phyloP scores from a whole-genome alignment of 345 rosid genomes.

The Clausena lansium region DNA sequence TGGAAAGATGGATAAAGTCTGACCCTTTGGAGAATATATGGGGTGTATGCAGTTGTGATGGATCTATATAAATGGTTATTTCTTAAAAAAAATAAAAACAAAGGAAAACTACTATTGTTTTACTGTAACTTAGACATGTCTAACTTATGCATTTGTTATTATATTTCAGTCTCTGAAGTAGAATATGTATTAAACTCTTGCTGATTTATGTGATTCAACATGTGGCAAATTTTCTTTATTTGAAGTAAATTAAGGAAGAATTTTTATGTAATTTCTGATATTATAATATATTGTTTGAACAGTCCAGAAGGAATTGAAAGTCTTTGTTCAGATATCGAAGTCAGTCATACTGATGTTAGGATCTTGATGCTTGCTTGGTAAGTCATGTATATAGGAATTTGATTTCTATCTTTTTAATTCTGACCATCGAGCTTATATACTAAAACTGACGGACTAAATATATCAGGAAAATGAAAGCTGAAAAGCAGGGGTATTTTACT shows the following conservation, averaged over 20 bases:
- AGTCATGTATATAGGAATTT: constrained; percentile 21
- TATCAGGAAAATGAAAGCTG: constrained; percentile 93
- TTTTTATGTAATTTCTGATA: constrained; percentile 17
- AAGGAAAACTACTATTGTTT: neutral
- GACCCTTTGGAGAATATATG: neutral
- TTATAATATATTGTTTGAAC: constrained; percentile 26
- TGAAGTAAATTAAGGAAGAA: constrained; percentile 1
- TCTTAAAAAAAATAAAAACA: neutral
- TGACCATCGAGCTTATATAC: neutral
- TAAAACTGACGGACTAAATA: constrained; percentile 12
- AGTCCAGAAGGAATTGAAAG: constrained; percentile 96
- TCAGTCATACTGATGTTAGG: constrained; percentile 86
- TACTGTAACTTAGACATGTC: neutral
- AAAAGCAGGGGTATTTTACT: constrained; percentile 95
- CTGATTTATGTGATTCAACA: neutral
- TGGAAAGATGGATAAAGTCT: neutral
- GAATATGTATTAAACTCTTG: neutral
- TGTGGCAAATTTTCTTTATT: neutral
- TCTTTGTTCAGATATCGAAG: constrained; percentile 85
- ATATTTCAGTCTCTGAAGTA: neutral
- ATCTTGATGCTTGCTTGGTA: constrained; percentile 99
- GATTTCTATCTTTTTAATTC: neutral
- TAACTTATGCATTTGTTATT: neutral
- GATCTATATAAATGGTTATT: neutral
- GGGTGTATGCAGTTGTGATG: neutral